Percentiles rank a stretch among this genome's conserved stretches.
These are phyloP conservation scores for Lipomyces starkeyi DNA, from an alignment of 805 yeast species.

Conservation along the genomic window DNA sequence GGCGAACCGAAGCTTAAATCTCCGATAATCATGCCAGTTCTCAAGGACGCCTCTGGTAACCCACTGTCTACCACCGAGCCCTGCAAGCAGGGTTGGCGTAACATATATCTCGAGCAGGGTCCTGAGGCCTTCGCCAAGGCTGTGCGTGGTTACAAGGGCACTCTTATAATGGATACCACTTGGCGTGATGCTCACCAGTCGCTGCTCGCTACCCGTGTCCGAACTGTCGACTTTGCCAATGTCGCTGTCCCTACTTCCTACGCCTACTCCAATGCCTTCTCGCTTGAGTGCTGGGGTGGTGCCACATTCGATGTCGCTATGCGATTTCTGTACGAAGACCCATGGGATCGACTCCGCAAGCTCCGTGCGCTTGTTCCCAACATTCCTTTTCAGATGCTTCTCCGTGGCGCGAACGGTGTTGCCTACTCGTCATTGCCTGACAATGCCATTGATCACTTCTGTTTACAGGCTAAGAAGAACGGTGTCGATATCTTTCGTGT, in stretches of 20 bases:
- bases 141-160: conserved; percentile 83
- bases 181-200: conserved; percentile 99
- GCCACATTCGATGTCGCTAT: conserved; percentile 98
- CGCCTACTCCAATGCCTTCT: conserved; percentile 88
- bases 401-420: conserved; percentile 99
- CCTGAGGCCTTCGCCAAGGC: conserved; percentile 89
- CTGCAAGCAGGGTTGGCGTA: conserved; percentile 88
- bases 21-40: conserved; percentile 75
- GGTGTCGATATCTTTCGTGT: conserved; percentile 99
- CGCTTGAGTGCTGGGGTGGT: conserved; percentile 99
- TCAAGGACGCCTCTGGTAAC: conserved; percentile 68
- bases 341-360: conserved; percentile 94
- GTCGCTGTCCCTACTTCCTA: conserved; percentile 94
- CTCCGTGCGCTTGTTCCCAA: conserved; percentile 92
- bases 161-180: conserved; percentile 95
- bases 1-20: conserved; percentile 84
- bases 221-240: conserved; percentile 88
- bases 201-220: conserved; percentile 92
- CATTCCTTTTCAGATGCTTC: conserved; percentile 98
- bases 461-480: conserved; percentile 87
- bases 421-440: conserved; percentile 98
- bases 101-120: conserved; percentile 80
- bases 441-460: conserved; percentile 97
- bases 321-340: conserved; percentile 98
- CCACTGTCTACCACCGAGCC: conserved; percentile 63